Conservation (phyloP, 164 flowering plant species). For the Tetracentron sinense region DNA sequence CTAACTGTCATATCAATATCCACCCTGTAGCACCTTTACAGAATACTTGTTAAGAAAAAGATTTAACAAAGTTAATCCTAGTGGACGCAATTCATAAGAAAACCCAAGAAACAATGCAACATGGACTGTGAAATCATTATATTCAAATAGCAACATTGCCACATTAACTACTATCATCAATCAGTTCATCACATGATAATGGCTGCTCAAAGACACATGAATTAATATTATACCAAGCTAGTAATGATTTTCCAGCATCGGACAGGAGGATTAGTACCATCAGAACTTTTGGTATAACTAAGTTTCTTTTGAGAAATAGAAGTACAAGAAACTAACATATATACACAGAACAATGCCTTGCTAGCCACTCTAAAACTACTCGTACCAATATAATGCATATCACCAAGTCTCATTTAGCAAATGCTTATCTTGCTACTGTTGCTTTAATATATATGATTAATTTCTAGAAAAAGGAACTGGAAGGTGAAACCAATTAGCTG, state of each 20-base stretch:
- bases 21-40: conserved; percentile 57
- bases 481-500: not conserved
- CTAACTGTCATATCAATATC: conserved; percentile 88
- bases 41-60: not conserved
- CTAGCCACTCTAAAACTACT: not conserved
- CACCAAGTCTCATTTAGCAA: too few species aligned
- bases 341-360: not conserved
- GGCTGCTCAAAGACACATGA: not conserved
- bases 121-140: too few species aligned
- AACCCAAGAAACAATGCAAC: not conserved
- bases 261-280: too few species aligned
- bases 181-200: not conserved
- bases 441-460: not conserved
- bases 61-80: not conserved
- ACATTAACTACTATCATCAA: not conserved
- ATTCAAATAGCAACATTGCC: not conserved
- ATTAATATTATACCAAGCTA: not conserved
- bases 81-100: not conserved
- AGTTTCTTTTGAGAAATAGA: not conserved
- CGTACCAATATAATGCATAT: too few species aligned
- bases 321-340: not conserved
- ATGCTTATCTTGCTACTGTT: not conserved
- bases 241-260: not conserved
- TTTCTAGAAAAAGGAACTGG: not conserved
- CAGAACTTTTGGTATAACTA: too few species aligned